Evolutionary conservation across 352 stramenopile species (phyloP), one percentile per base, ranked within the genome.

Genomic region (Peronospora tabacina): DNA sequence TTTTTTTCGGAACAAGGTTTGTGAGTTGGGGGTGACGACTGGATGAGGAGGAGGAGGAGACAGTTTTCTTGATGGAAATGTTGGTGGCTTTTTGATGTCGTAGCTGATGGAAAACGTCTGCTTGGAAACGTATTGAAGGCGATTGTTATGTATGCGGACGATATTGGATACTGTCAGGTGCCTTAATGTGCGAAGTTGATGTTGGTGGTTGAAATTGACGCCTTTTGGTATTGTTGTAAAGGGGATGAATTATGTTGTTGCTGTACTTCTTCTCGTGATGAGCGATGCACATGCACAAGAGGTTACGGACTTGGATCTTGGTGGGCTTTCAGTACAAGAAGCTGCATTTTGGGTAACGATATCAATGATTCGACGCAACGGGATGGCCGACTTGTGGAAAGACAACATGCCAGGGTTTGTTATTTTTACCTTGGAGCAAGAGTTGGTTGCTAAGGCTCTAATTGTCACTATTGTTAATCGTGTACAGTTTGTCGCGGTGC

Each of bases 241-340:
- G 76, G 82, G 82, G 4, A 93, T 93, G 82, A 93, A 90, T 57
- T 93, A 90, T 58, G 77, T 90, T 17, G 79, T 76, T 0, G 82
- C 75, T 19, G 60, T 65, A 8, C 44, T 88, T 2, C 45, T 93
- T 33, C 52, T 88, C 17, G 44, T 78, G 15, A 55, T 81, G 34
- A 72, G 66, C 40, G 55, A 63, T 13, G 17, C n/a, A n/a, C n/a
- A n/a, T n/a, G n/a, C 38, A n/a, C 28, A 52, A 36, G 20, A 55
- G 10, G 3, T 16, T 36, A 11, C 46, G 7, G 15, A 38, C 11
- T 28, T 52, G 17, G 30, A 61, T 45, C 15, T 63, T 0, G 26
- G 58, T 24, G 48, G 22, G 12, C 40, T 65, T 0, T 72, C 49
- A 0, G 26, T 58, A 0, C 77, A 93, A 54, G 75, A 87, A 37